These are phyloP conservation scores for Aeschynomene evenia DNA, from an alignment of 306 rosid species.

Conservation along the genomic window DNA sequence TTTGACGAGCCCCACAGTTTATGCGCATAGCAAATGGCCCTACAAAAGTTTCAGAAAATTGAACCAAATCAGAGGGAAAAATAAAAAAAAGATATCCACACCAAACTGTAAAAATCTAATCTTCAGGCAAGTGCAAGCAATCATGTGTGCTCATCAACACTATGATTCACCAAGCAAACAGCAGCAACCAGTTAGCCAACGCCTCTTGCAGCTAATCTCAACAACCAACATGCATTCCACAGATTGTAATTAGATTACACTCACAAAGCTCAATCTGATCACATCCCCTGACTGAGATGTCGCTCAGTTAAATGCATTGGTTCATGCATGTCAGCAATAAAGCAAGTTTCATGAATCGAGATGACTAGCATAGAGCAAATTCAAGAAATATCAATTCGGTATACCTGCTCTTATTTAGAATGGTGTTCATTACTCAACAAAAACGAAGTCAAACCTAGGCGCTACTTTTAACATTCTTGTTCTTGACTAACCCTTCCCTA, in stretches of 20 bases:
- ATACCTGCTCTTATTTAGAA: background rate
- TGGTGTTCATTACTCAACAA: background rate
- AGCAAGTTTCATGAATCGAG: background rate
- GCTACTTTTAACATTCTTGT: background rate
- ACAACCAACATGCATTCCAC: constrained; percentile 13
- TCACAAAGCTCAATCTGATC: background rate
- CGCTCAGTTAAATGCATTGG: background rate
- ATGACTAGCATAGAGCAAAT: background rate
- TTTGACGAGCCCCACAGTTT: constrained; percentile 81
- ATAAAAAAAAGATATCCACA: background rate
- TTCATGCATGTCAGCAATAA: background rate
- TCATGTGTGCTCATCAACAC: background rate
- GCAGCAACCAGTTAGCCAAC: constrained; percentile 9
- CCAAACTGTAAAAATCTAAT: constrained; percentile 22
- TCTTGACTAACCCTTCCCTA: background rate
- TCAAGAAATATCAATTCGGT: background rate
- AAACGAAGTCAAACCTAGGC: background rate
- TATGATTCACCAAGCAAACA: constrained; percentile 10
- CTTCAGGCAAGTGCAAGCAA: background rate
- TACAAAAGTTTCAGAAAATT: constrained; percentile 38
- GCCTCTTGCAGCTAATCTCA: background rate
- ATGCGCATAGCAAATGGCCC: constrained; percentile 85
- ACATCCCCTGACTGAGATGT: background rate
- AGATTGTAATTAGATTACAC: constrained; percentile 1
- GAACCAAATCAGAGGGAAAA: constrained; percentile 8